These are phyloP conservation scores for Metarhizium album DNA, from an alignment of 2,329 filamentous ascomycete genomes.

Conservation along the genomic window DNA sequence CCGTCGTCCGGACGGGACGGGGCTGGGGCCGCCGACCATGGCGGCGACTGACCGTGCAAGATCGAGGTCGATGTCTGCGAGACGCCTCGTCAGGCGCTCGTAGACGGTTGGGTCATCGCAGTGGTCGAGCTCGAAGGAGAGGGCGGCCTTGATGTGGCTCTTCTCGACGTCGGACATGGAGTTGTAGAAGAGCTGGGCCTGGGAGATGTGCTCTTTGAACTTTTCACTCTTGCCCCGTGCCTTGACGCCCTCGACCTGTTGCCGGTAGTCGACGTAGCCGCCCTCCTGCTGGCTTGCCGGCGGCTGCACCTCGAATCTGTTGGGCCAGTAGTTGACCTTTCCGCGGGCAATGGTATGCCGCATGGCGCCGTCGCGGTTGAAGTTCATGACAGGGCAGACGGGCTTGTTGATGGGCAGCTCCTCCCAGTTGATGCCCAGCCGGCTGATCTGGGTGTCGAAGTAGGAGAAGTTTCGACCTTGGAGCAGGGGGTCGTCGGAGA, in stretches of 20 bases:
- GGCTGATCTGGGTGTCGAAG: conserved; percentile 41
- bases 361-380: conserved; percentile 50
- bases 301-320: conserved; percentile 46
- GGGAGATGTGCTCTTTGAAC: conserved; percentile 67
- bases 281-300: conserved; percentile 52
- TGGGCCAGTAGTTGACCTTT: conserved; percentile 8
- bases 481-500: conserved; percentile 63
- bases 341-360: conserved; percentile 7
- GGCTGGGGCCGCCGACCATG: conserved; percentile 57
- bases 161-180: conserved; percentile 59
- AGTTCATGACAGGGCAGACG: conserved; percentile 63
- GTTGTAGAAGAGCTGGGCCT: conserved; percentile 78
- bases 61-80: conserved; percentile 61
- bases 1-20: conserved; percentile 42
- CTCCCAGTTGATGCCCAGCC: conserved; percentile 65
- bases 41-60: conserved; percentile 60
- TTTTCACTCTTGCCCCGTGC: conserved; percentile 57
- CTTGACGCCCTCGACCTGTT: conserved; percentile 61
- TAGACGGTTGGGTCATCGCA: conserved; percentile 73
- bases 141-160: conserved; percentile 58
- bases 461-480: conserved; percentile 65
- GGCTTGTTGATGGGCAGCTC: conserved; percentile 70
- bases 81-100: conserved; percentile 53
- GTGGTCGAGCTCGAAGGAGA: conserved; percentile 70
- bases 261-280: conserved; percentile 54